phyloP scores from a whole-genome alignment of 169 alveolate genomes.

The Cryptosporidium meleagridis region DNA sequence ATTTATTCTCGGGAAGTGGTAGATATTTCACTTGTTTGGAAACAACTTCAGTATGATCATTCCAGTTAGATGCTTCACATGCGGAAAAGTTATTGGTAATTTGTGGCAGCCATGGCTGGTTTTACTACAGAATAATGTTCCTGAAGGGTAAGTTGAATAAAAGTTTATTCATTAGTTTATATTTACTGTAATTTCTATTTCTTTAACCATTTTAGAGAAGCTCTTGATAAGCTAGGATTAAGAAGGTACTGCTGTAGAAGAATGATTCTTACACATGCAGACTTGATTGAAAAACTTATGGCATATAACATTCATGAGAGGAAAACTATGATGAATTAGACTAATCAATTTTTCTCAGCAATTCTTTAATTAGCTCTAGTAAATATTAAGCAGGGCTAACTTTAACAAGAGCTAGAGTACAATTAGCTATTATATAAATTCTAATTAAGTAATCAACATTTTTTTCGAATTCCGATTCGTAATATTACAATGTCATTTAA shows the following conservation, averaged over 20 bases:
- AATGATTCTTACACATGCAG: slow-evolving; percentile 98
- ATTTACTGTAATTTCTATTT: neutral
- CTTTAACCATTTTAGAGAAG: slow-evolving; percentile 83
- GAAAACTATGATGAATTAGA: slow-evolving; percentile 30
- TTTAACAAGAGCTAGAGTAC: neutral
- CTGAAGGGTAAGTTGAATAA: slow-evolving; percentile 86
- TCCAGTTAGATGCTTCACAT: slow-evolving; percentile 99
- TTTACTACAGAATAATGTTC: slow-evolving; percentile 88
- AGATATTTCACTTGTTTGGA: neutral
- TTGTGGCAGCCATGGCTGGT: slow-evolving; percentile 96
- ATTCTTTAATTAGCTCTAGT: neutral
- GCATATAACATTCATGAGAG: slow-evolving; percentile 91
- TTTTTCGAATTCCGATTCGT: neutral
- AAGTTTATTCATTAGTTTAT: neutral
- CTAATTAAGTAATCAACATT: neutral
- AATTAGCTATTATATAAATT: slow-evolving; percentile 4
- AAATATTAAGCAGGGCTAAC: neutral
- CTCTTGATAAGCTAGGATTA: slow-evolving; percentile 93
- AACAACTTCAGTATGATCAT: slow-evolving; percentile 92
- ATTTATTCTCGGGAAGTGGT: slow-evolving; percentile 12
- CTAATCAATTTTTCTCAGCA: neutral
- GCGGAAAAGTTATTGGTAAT: slow-evolving; percentile 99
- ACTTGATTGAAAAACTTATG: slow-evolving; percentile 95
- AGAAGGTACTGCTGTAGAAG: slow-evolving; percentile 94
- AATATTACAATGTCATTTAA: neutral